These are phyloP conservation scores for Acacia concinna DNA, from an alignment of 331 rosid species.

Conservation along the genomic window DNA sequence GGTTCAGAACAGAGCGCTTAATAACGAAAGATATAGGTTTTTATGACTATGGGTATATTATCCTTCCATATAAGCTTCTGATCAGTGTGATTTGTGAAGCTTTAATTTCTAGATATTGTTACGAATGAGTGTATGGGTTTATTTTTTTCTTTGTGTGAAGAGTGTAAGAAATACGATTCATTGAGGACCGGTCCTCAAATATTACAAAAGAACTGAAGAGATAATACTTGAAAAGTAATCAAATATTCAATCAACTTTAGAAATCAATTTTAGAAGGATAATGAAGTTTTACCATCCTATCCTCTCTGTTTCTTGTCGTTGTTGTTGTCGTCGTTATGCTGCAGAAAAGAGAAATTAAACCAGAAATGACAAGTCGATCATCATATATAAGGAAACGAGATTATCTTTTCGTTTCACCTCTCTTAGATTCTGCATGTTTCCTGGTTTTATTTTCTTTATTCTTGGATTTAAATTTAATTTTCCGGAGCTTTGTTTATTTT, in stretches of 20 bases:
- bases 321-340: not conserved
- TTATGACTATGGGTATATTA: not conserved
- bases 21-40: slow-evolving; percentile 29
- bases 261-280: not conserved
- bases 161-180: not conserved
- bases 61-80: not conserved
- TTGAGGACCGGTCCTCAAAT: not conserved
- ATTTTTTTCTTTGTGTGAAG: not conserved
- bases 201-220: not conserved
- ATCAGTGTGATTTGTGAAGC: not conserved
- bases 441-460: not conserved
- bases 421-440: too few species aligned
- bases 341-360: not conserved
- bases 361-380: not conserved
- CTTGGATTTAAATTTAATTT: not conserved
- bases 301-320: not conserved
- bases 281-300: not conserved
- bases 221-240: not conserved
- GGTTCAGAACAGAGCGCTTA: slow-evolving; percentile 23
- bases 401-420: not conserved
- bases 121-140: not conserved
- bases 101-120: not conserved
- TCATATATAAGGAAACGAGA: not conserved
- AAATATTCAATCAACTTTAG: not conserved
- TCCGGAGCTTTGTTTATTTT: not conserved